Base-by-base conservation (phyloP, 2,329 filamentous ascomycete genomes). In the Thelonectria olida region DNA sequence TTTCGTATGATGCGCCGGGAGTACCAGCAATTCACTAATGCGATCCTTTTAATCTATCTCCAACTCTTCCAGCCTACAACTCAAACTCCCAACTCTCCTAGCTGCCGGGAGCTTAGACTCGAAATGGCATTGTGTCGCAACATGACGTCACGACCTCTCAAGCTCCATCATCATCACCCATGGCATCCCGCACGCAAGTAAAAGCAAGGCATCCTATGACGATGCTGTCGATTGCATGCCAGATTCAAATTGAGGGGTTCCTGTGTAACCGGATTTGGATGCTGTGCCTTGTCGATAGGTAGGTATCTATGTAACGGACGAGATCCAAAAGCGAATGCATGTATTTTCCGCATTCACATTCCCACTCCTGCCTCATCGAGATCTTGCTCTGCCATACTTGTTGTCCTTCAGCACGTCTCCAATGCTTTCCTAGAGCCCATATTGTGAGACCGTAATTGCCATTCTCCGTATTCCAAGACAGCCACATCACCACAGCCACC, bases 141-240 rank as follows among this genome's bases (percentile, higher is more conserved):
- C 65, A 70, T 71, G 68, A 71, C 68, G 68, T 71, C 68, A 71
- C 66, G 62, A 62, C 51, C 58, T 50, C 47, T 54, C 36, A 25
- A 59, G 47, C 58, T 64, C 54, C 47, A 48, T 59, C 54, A 53
- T 57, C 60, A 45, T 56, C 54, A 15, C 31, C 31, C 7, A 34
- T 34, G n/a, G n/a, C n/a, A 53, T 42, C 53, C 20, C 38, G 38
- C 17, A 15, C 38, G 27, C 55, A 31, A 23, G 19, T 15, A 44
- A 45, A 17, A 49, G 54, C 27, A 50, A 58, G 39, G 41, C 20
- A 54, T 41, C 23, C 25, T 48, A 66, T 61, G 57, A 60, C 44
- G 64, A 71, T 70, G 66, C 71, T 72, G 66, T 67, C 58, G 63
- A 48, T 42, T 44, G 20, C 17, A 20, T 20, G 39, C 22, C 42